Evolutionary conservation across 371 early-diverging fungal species (phyloP).

Genomic region (Mucor sp.): DNA sequence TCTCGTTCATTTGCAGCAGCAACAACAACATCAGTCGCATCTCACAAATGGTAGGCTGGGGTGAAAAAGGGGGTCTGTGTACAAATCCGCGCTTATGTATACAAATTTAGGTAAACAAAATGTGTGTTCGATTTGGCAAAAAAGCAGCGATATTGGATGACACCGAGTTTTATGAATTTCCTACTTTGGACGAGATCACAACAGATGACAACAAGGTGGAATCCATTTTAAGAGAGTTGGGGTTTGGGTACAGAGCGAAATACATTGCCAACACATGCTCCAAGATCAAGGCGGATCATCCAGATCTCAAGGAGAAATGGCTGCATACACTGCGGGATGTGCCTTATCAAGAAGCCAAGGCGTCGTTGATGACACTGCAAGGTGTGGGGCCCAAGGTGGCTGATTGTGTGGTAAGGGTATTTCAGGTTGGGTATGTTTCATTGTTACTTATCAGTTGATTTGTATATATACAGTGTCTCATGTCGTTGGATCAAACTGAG

Average conservation of each 20-base stretch:
- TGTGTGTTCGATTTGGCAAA: conserved; percentile 69
- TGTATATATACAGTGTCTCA: conserved; percentile 71
- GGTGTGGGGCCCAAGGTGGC: conserved; percentile 96
- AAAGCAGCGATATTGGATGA: conserved; percentile 50
- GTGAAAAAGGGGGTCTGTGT: too few species aligned
- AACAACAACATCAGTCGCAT: conserved; percentile 98
- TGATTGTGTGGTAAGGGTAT: conserved; percentile 89
- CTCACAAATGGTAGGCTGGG: conserved; percentile 79
- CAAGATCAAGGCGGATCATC: conserved; percentile 45
- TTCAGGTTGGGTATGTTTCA: neutral
- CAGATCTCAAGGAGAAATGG: conserved; percentile 58
- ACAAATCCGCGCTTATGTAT: neutral
- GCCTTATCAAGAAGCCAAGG: conserved; percentile 62
- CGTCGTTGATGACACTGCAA: conserved; percentile 64
- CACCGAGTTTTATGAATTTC: conserved; percentile 71
- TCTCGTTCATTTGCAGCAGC: conserved; percentile 94
- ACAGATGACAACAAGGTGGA: conserved; percentile 59
- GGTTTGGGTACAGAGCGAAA: conserved; percentile 97
- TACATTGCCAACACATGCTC: conserved; percentile 77
- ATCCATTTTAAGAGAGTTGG: conserved; percentile 66
- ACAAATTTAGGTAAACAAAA: conserved; percentile 50
- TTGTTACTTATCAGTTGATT: neutral
- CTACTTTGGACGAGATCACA: conserved; percentile 54
- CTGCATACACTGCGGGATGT: conserved; percentile 56
- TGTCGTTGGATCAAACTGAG: conserved; percentile 78